A percentile compares a stretch with the other conserved stretches of the same genome.
Evolutionary conservation across 352 stramenopile genomes (phyloP).

Genomic region (Globisporangium polare): DNA sequence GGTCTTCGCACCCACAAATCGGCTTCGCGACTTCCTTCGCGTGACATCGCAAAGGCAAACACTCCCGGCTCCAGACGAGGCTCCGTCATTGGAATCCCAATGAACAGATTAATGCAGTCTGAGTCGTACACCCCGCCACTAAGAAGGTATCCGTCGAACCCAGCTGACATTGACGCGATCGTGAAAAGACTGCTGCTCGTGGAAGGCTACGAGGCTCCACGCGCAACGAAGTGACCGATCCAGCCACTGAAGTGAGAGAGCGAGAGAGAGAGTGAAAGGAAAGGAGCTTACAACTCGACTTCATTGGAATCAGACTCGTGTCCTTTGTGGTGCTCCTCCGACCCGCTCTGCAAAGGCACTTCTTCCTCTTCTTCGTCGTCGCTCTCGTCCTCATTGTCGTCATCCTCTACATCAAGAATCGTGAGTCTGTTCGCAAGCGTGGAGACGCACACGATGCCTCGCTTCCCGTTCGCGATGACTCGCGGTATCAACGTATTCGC

Average conservation of each 20-base stretch:
- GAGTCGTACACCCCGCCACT: conserved; percentile 1
- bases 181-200: conserved; percentile 46
- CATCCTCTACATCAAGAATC: conserved; percentile 63
- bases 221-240: background rate
- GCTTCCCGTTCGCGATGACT: conserved; percentile 43
- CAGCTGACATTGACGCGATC: conserved; percentile 37
- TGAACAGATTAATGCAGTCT: background rate
- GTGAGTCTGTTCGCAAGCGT: conserved; percentile 29
- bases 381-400: conserved; percentile 33
- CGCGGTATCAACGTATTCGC: conserved; percentile 10
- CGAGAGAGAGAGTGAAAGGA: background rate
- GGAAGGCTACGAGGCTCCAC: conserved; percentile 43
- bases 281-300: conserved; percentile 20
- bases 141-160: conserved; percentile 30
- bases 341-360: background rate
- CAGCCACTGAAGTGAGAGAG: background rate
- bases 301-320: conserved; percentile 26
- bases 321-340: background rate
- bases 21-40: background rate
- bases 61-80: background rate
- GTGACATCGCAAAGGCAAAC: background rate
- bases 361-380: conserved; percentile 8
- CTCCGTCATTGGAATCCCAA: conserved; percentile 10
- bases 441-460: conserved; percentile 50
- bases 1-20: background rate